Evolutionary conservation across 2,329 filamentous ascomycete species (phyloP), one percentile per base, ranked within the genome.

Genomic region (Arthrinium phaeospermum): DNA sequence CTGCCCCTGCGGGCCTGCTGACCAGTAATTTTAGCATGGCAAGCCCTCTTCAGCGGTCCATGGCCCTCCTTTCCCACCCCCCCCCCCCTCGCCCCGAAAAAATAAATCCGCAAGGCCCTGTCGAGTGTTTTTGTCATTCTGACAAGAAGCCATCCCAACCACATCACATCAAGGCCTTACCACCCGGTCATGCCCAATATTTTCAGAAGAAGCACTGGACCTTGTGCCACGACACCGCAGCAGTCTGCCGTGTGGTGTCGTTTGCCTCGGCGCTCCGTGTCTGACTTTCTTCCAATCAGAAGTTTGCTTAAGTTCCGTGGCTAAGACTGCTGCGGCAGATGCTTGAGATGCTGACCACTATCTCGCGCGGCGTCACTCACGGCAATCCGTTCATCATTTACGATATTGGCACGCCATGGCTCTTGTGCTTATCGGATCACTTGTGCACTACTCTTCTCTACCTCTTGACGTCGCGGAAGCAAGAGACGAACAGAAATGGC

Each of bases 231-330:
- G 34, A 64, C 53, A 37, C 53, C 34, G 57, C 57, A 64, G 57
- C 34, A 64, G 57, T 64, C 57, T 64, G 57, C 57, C 57, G 57
- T 64, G 53, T 37, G 53, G 53, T 61, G 57, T 64, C 34, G 57
- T 64, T 41, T 64, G 57, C 34, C 57, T 37, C 57, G 41, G 57
- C 57, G 34, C 57, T 64, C 57, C 34, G 57, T 64, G 57, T 64
- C 57, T 41, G 57, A 41, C 57, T 64, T n/a, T 19, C 57, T 64
- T 64, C 34, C 19, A 64, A 41, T 37, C n/a, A 64, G 19, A 19
- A 22, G 57, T 12, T 64, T 64, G 57, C 57, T 64, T 64, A 41
- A 30, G 57, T 34, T 64, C 57, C 57, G 6, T 64, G 57, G 34
- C 57, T 41, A 64, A 64, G 57, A 64, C 19, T 19, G n/a, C 34